Evolutionary conservation across 371 early-diverging fungal genomes (phyloP).

Genomic region (Syncephalastrum monosporum): DNA sequence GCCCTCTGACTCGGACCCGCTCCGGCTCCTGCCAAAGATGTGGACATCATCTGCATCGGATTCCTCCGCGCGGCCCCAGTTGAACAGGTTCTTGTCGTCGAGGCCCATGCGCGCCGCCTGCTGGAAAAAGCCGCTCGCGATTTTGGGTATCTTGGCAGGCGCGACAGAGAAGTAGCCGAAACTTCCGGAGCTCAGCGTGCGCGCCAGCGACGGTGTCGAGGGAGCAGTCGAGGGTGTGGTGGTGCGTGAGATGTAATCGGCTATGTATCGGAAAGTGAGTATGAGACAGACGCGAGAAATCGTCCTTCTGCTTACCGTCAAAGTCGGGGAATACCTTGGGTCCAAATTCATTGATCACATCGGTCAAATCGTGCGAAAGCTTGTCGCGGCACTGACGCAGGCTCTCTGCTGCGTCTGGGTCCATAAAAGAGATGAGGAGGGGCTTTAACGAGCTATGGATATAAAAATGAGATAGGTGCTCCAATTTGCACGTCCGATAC

Average conservation of each 20-base stretch:
- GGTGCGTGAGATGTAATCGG: constrained; percentile 20
- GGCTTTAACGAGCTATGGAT: constrained; percentile 68
- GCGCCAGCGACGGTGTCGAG: constrained; percentile 6
- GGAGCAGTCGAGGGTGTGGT: constrained; percentile 9
- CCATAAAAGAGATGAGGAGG: constrained; percentile 66
- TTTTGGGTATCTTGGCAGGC: constrained; percentile 18
- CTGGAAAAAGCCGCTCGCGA: constrained; percentile 29
- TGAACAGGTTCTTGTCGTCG: constrained; percentile 51
- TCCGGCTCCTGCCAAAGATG: constrained; percentile 19
- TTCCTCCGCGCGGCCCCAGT: constrained; percentile 38
- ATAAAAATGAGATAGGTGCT: not conserved
- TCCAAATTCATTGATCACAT: constrained; percentile 78
- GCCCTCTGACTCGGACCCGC: constrained; percentile 23
- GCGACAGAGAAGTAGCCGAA: constrained; percentile 15
- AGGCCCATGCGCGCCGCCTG: constrained; percentile 36
- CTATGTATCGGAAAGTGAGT: constrained; percentile 1
- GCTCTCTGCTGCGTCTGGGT: constrained; percentile 45
- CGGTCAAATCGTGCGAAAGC: constrained; percentile 70
- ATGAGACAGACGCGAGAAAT: not conserved
- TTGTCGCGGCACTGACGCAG: constrained; percentile 63
- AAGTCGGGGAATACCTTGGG: constrained; percentile 80
- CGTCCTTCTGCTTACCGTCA: constrained; percentile 27
- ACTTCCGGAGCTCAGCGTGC: constrained; percentile 15
- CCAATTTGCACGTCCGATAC: not conserved
- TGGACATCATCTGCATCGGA: constrained; percentile 15